phyloP scores from a whole-genome alignment of 192 early-diverging fungal genomes.

The Linnemannia zychae region DNA sequence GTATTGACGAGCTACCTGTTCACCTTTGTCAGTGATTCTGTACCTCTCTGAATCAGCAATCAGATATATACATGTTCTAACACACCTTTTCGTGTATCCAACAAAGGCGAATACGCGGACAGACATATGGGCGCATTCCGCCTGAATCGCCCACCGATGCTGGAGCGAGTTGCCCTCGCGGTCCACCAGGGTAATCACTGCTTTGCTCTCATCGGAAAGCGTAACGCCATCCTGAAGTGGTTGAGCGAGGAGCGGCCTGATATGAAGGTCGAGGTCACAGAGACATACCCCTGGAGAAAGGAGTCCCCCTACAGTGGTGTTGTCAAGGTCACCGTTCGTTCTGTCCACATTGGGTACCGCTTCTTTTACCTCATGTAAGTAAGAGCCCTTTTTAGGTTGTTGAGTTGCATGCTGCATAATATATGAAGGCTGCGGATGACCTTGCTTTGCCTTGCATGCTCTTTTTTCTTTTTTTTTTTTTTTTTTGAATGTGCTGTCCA shows the following conservation, averaged over 20 bases:
- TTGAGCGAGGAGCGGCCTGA: conserved; percentile 13
- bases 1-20: background rate
- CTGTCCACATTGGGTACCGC: conserved; percentile 25
- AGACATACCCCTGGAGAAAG: conserved; percentile 26
- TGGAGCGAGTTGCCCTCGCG: conserved; percentile 16
- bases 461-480: background rate
- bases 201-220: conserved; percentile 35
- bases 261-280: conserved; percentile 15
- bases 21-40: too few species aligned
- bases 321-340: conserved; percentile 28
- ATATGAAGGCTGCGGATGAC: background rate
- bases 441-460: background rate
- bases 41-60: too few species aligned
- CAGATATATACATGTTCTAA: too few species aligned
- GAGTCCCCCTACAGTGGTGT: conserved; percentile 10
- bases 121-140: conserved; percentile 39
- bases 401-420: background rate
- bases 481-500: background rate
- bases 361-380: conserved; percentile 42
- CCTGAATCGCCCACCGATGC: conserved; percentile 11
- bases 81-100: background rate
- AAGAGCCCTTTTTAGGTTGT: background rate
- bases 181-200: conserved; percentile 36
- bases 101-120: conserved; percentile 32
- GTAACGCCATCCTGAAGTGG: conserved; percentile 28